Conservation (phyloP, 768 basidiomycete genomes). For the Collybia mongolica region DNA sequence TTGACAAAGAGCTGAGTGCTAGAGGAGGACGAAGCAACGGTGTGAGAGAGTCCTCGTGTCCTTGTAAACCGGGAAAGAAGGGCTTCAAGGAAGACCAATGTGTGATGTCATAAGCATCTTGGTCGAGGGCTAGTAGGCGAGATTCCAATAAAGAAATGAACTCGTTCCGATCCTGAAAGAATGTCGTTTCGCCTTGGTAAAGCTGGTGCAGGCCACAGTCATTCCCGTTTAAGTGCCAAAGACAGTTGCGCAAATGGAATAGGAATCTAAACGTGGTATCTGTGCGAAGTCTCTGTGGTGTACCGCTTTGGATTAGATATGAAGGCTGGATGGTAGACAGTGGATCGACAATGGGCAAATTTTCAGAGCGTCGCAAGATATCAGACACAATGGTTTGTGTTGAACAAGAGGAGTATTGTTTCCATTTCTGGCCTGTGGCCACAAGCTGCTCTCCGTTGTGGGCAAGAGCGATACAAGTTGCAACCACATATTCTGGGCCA, state of each 20-base stretch:
- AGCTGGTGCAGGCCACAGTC: slow-evolving; percentile 20
- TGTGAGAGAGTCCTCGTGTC: slow-evolving; percentile 3
- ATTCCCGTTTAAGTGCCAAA: slow-evolving; percentile 39
- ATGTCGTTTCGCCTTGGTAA: neutral
- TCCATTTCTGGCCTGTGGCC: slow-evolving; percentile 25
- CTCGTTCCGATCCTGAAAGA: slow-evolving; percentile 22
- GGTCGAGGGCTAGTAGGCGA: slow-evolving; percentile 40
- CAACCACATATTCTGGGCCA: slow-evolving; percentile 40
- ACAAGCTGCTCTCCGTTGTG: slow-evolving; percentile 21
- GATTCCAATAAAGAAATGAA: slow-evolving; percentile 35
- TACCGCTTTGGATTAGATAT: slow-evolving; percentile 75
- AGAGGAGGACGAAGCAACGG: neutral
- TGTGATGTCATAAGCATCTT: slow-evolving; percentile 34
- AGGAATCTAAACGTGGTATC: slow-evolving; percentile 75
- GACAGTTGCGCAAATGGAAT: slow-evolving; percentile 70
- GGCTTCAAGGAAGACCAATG: slow-evolving; percentile 28
- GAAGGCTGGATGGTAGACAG: slow-evolving; percentile 84
- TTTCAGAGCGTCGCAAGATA: slow-evolving; percentile 50
- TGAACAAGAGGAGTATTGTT: slow-evolving; percentile 23
- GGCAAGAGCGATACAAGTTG: slow-evolving; percentile 28
- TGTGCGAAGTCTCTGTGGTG: slow-evolving; percentile 64
- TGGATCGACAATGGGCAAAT: slow-evolving; percentile 62
- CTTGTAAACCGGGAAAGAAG: slow-evolving; percentile 22
- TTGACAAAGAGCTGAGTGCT: slow-evolving; percentile 13
- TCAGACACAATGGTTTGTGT: slow-evolving; percentile 40